Evolutionary conservation across 805 yeast genomes (phyloP).

Genomic region (Sungouiella blattae): DNA sequence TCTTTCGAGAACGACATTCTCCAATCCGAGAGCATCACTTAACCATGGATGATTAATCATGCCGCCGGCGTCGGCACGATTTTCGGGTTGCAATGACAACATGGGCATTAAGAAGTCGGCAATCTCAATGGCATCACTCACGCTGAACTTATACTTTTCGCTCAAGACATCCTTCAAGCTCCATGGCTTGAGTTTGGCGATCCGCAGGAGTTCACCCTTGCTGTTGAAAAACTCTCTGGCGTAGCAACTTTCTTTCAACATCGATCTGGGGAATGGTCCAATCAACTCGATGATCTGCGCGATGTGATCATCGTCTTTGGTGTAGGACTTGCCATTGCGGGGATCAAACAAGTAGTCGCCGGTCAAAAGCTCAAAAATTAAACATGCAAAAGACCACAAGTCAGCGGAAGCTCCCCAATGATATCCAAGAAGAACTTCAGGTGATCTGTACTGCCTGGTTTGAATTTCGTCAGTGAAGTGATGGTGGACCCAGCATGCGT

Average conservation of each 20-base stretch:
- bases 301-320: constrained; percentile 58
- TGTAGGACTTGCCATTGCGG: constrained; percentile 43
- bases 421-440: constrained; percentile 56
- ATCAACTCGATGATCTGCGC: constrained; percentile 59
- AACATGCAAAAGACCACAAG: constrained; percentile 58
- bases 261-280: constrained; percentile 38
- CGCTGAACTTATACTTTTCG: constrained; percentile 50
- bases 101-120: constrained; percentile 80
- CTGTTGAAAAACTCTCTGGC: constrained; percentile 18
- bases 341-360: constrained; percentile 65
- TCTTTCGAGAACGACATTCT: constrained; percentile 66
- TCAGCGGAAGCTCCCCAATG: constrained; percentile 64
- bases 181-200: constrained; percentile 50
- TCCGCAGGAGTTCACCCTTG: constrained; percentile 38
- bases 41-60: constrained; percentile 86
- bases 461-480: constrained; percentile 69
- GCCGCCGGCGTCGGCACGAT: constrained; percentile 94
- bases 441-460: constrained; percentile 64
- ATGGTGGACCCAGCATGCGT: constrained; percentile 60
- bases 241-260: constrained; percentile 36
- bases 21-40: constrained; percentile 73
- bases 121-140: constrained; percentile 66
- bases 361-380: constrained; percentile 56
- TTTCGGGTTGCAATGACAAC: constrained; percentile 73
- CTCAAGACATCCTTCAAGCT: constrained; percentile 45